Conservation (phyloP, 106 monocot species). For the Narthecium ossifragum region DNA sequence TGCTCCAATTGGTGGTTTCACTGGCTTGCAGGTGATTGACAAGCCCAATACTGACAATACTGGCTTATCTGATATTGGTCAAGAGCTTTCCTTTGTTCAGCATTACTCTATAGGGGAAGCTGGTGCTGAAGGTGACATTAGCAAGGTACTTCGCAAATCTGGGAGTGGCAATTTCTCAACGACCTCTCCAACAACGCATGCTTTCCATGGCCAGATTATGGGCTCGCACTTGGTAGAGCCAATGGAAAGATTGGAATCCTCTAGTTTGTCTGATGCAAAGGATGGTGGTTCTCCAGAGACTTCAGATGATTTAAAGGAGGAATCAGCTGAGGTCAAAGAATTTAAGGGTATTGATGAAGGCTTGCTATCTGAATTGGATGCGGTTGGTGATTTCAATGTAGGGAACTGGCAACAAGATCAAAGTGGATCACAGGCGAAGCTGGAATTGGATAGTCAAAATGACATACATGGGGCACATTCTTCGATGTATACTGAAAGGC, state of each 20-base stretch:
- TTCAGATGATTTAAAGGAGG: constrained; percentile 26
- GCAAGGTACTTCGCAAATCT: background rate
- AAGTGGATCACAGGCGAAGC: background rate
- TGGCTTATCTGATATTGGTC: constrained; percentile 12
- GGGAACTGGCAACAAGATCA: constrained; percentile 14
- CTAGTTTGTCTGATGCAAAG: constrained; percentile 3
- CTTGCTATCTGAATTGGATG: constrained; percentile 57
- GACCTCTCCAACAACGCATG: constrained; percentile 3
- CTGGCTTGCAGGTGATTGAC: constrained; percentile 13
- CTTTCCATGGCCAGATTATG: constrained; percentile 11
- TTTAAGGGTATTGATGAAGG: constrained; percentile 33
- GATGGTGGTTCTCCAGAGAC: background rate
- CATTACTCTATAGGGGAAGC: constrained; percentile 6
- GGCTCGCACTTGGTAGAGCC: constrained; percentile 7
- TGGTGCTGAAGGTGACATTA: background rate
- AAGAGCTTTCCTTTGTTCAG: constrained; percentile 6
- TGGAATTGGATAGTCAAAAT: background rate
- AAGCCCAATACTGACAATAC: background rate
- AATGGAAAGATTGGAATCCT: constrained; percentile 6
- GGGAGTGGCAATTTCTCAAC: constrained; percentile 8
- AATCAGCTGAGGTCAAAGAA: constrained; percentile 23
- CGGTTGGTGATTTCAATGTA: constrained; percentile 45
- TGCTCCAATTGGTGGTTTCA: constrained; percentile 2
- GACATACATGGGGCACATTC: background rate
- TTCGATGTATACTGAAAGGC: background rate